A percentile compares a stretch with the other conserved stretches of the same genome.
Evolutionary conservation across 345 rosid species (phyloP).

Genomic region (Arabidopsis suecica): DNA sequence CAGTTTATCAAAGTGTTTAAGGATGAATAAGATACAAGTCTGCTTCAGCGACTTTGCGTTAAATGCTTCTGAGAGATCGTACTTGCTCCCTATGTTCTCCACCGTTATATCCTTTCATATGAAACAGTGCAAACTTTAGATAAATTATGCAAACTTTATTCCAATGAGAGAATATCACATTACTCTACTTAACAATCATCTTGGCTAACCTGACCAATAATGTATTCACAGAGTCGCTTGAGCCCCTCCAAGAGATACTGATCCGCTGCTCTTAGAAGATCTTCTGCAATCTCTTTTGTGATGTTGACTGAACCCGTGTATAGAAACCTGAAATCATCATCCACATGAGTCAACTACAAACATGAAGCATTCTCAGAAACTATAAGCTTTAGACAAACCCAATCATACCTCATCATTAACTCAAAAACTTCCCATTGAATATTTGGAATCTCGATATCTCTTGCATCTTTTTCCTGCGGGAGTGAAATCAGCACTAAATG

Average conservation of each 20-base stretch:
- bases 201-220: constrained; percentile 77
- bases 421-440: constrained; percentile 89
- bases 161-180: not conserved
- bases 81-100: constrained; percentile 81
- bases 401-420: constrained; percentile 63
- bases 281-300: too few species aligned
- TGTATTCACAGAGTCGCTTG: not conserved
- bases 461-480: constrained; percentile 79
- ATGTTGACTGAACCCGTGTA: too few species aligned
- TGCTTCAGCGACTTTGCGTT: constrained; percentile 79
- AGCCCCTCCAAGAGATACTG: too few species aligned
- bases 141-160: not conserved
- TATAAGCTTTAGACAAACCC: constrained; percentile 25
- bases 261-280: not conserved
- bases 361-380: constrained; percentile 15
- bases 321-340: too few species aligned
- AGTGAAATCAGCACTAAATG: not conserved
- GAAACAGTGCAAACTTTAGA: not conserved
- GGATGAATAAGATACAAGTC: constrained; percentile 73
- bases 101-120: constrained; percentile 65
- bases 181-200: not conserved
- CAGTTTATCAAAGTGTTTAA: constrained; percentile 82
- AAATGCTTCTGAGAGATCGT: constrained; percentile 87
- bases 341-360: not conserved
- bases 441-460: constrained; percentile 91